Evolutionary conservation across 202 grass and related monocot species (phyloP).

Genomic region (Cymbopogon flexuosus): DNA sequence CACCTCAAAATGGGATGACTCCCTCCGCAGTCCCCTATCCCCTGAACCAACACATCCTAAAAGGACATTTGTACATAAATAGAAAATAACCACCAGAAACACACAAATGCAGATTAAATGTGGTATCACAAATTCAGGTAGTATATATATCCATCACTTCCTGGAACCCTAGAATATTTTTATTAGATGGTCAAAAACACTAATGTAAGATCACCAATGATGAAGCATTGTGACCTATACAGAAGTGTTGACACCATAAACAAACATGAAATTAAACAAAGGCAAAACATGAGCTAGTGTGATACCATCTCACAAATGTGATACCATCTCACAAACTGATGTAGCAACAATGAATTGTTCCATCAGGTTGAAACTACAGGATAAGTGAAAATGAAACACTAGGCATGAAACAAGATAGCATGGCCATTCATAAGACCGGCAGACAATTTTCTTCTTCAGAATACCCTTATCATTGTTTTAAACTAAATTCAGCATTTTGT

Average conservation of each 20-base stretch:
- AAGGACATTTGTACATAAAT: background rate
- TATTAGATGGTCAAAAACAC: background rate
- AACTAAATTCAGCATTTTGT: conserved; percentile 12
- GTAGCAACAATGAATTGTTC: conserved; percentile 2
- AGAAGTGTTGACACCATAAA: background rate
- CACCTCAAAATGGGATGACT: background rate
- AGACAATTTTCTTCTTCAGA: conserved; percentile 11
- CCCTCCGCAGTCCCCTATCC: background rate
- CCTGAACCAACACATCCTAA: background rate
- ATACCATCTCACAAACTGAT: conserved; percentile 19
- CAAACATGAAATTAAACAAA: conserved; percentile 9
- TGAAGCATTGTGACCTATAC: background rate
- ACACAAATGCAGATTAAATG: background rate
- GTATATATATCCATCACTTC: background rate
- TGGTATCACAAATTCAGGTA: background rate
- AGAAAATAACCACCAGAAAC: background rate
- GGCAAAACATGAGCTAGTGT: background rate
- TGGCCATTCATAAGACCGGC: background rate
- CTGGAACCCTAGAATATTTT: background rate
- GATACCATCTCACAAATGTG: conserved; percentile 1
- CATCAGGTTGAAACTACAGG: background rate
- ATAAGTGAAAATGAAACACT: conserved; percentile 18
- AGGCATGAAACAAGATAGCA: background rate
- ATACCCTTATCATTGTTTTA: background rate
- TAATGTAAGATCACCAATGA: background rate